These are phyloP conservation scores for Thielaviopsis punctulata DNA, from an alignment of 2,329 filamentous ascomycete species.

Conservation along the genomic window DNA sequence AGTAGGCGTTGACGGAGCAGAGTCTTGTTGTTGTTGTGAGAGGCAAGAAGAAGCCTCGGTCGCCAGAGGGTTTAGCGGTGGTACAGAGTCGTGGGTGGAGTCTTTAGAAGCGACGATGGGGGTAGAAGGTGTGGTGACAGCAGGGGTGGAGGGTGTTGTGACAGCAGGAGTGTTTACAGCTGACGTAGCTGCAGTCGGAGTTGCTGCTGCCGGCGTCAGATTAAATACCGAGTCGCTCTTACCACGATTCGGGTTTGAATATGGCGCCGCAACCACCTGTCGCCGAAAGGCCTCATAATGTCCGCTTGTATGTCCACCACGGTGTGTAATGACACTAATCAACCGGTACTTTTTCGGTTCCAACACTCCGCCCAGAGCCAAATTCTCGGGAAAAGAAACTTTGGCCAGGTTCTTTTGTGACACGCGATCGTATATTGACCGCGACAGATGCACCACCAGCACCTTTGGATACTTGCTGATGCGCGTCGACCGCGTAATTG, in stretches of 20 bases:
- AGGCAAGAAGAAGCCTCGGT: too few relatives aligned
- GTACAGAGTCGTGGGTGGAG: too few relatives aligned
- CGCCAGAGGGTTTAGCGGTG: too few relatives aligned
- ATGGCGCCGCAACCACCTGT: constrained; percentile 58
- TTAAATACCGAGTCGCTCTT: constrained; percentile 60
- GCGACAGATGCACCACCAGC: constrained; percentile 77
- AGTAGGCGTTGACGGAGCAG: background rate
- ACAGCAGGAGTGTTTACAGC: constrained; percentile 21
- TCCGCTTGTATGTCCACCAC: constrained; percentile 86
- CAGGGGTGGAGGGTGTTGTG: constrained; percentile 6
- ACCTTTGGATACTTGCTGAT: constrained; percentile 80
- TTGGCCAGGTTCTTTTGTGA: constrained; percentile 92
- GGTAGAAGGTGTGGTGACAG: constrained; percentile 6
- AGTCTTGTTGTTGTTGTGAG: too few relatives aligned
- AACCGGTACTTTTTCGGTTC: constrained; percentile 68
- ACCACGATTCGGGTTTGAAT: constrained; percentile 66
- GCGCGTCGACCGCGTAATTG: constrained; percentile 73
- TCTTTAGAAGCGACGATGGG: too few relatives aligned
- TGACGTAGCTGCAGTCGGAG: constrained; percentile 23
- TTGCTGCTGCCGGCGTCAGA: constrained; percentile 35
- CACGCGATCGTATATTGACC: constrained; percentile 74
- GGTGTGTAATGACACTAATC: constrained; percentile 78
- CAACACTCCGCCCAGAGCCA: constrained; percentile 65
- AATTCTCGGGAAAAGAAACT: constrained; percentile 74
- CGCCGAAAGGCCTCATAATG: constrained; percentile 94